Evolutionary conservation across 2,329 filamentous ascomycete genomes (phyloP).

Genomic region (Pseudomassariella vexata): DNA sequence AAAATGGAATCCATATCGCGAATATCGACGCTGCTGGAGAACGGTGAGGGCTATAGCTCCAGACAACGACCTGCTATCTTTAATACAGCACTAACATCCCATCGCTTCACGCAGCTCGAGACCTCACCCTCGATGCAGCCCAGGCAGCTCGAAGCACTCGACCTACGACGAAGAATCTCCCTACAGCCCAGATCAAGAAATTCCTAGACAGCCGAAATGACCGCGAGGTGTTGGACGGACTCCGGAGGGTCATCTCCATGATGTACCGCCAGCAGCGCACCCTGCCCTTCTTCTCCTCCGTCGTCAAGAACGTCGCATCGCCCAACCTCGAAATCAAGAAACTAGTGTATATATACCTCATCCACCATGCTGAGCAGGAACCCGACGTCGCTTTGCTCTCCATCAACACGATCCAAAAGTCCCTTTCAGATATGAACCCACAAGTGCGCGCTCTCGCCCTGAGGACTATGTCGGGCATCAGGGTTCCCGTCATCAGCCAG

Average conservation of each 20-base stretch:
- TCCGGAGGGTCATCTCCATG: slow-evolving; percentile 87
- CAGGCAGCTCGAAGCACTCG: slow-evolving; percentile 71
- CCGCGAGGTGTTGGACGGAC: slow-evolving; percentile 83
- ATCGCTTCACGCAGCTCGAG: slow-evolving; percentile 63
- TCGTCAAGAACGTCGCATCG: slow-evolving; percentile 96
- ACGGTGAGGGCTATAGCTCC: slow-evolving; percentile 53
- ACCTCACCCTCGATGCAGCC: slow-evolving; percentile 95
- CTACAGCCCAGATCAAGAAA: slow-evolving; percentile 85
- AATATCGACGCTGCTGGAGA: slow-evolving; percentile 91
- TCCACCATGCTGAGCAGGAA: slow-evolving; percentile 93
- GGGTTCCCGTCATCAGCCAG: slow-evolving; percentile 96
- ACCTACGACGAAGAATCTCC: slow-evolving; percentile 58
- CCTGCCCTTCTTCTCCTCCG: slow-evolving; percentile 89
- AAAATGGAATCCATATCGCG: slow-evolving; percentile 92
- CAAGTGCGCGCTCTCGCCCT: slow-evolving; percentile 87
- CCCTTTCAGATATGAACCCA: slow-evolving; percentile 84
- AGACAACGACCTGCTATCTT: not conserved
- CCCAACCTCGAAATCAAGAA: slow-evolving; percentile 95
- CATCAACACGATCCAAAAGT: slow-evolving; percentile 99
- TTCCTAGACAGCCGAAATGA: slow-evolving; percentile 91
- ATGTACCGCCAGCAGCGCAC: slow-evolving; percentile 90
- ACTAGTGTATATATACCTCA: slow-evolving; percentile 95
- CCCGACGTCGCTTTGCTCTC: slow-evolving; percentile 92
- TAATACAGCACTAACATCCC: not conserved
- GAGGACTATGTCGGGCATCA: slow-evolving; percentile 93